These are phyloP conservation scores for Ceratocystis diversiconidia DNA, from an alignment of 2,329 filamentous ascomycete genomes.

Conservation along the genomic window DNA sequence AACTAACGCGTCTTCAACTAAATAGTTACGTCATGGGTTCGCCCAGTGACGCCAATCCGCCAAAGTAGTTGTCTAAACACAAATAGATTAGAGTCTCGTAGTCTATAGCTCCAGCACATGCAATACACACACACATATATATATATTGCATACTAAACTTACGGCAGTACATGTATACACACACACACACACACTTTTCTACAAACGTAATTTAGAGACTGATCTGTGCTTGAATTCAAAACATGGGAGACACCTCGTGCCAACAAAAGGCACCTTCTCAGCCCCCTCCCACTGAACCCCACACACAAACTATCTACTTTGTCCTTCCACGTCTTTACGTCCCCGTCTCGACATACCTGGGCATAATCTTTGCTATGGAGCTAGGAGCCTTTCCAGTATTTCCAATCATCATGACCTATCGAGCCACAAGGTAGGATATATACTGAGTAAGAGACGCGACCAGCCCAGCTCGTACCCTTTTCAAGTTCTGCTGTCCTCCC, in stretches of 20 bases:
- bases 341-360: slow-evolving; percentile 8
- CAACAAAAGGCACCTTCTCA: no score
- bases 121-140: neutral
- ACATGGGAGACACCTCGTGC: slow-evolving; percentile 20
- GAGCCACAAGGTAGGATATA: slow-evolving; percentile 19
- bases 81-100: neutral
- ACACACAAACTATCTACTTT: slow-evolving; percentile 26
- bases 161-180: neutral
- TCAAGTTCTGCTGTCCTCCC: slow-evolving; percentile 14
- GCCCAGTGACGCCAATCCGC: slow-evolving; percentile 22
- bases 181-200: slow-evolving; percentile 17
- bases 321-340: slow-evolving; percentile 24
- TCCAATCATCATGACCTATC: neutral
- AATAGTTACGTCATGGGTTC: slow-evolving; percentile 25
- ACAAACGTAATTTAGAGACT: slow-evolving; percentile 27
- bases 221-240: slow-evolving; percentile 23
- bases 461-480: slow-evolving; percentile 30
- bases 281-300: slow-evolving; percentile 19
- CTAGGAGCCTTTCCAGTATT: slow-evolving; percentile 12
- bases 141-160: neutral
- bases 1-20: slow-evolving; percentile 14
- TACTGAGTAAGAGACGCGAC: slow-evolving; percentile 32
- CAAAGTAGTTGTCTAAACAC: slow-evolving; percentile 20
- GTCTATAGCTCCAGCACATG: neutral
- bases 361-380: neutral